These are phyloP conservation scores for Penicillium sp. DNA, from an alignment of 2,329 filamentous ascomycete genomes.

Conservation along the genomic window DNA sequence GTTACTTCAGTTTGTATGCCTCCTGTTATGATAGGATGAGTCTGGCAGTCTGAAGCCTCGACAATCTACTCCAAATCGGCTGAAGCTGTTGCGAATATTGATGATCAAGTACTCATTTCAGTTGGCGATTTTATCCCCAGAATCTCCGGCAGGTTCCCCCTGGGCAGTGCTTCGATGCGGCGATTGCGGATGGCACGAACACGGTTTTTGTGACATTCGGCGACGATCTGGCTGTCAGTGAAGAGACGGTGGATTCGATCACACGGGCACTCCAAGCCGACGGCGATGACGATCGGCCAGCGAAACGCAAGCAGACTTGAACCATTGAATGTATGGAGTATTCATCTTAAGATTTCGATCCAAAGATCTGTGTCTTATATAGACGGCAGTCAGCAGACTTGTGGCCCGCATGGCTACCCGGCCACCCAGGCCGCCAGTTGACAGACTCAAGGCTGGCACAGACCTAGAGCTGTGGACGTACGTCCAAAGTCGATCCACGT, in stretches of 20 bases:
- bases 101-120: no score
- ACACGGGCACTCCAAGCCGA: conserved; percentile 6
- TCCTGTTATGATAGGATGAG: no score
- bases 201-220: conserved; percentile 20
- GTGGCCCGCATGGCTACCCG: background rate
- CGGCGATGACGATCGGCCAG: conserved; percentile 4
- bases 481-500: conserved; percentile 8
- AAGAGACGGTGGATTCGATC: conserved; percentile 8
- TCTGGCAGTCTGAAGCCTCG: no score
- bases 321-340: background rate
- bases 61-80: no score
- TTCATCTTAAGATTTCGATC: background rate
- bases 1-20: no score
- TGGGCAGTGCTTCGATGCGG: conserved; percentile 21
- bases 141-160: conserved; percentile 19
- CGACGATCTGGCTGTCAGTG: conserved; percentile 14
- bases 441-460: background rate
- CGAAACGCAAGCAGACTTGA: conserved; percentile 3
- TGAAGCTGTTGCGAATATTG: no score
- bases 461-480: conserved; percentile 5
- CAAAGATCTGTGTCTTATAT: background rate
- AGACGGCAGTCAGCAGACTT: background rate
- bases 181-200: conserved; percentile 19
- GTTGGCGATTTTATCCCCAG: no score
- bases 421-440: conserved; percentile 3